Percentiles rank a stretch among this genome's conserved stretches.
Evolutionary conservation across 1,139 yeast species (phyloP).

Genomic region (Candida tropicalis): DNA sequence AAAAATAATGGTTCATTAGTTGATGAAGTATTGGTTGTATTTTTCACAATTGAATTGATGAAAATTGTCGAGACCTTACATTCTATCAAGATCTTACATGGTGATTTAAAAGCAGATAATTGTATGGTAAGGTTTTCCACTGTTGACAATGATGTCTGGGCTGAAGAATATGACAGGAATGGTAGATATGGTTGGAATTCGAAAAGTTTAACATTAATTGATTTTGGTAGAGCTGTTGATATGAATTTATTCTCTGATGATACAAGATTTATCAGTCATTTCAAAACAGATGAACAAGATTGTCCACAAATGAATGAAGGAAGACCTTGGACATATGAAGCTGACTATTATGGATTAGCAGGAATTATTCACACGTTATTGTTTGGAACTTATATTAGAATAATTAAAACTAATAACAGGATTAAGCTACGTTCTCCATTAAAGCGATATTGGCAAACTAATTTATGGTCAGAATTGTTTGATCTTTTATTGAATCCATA

Average conservation of each 20-base stretch:
- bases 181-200: conserved; percentile 51
- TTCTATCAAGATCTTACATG: conserved; percentile 69
- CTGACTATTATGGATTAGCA: conserved; percentile 86
- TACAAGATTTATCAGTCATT: conserved; percentile 59
- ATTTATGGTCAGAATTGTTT: conserved; percentile 71
- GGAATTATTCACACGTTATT: conserved; percentile 72
- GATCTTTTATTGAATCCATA: conserved; percentile 65
- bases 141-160: conserved; percentile 20
- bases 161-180: conserved; percentile 30
- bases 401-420: conserved; percentile 29
- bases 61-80: conserved; percentile 67
- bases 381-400: conserved; percentile 65
- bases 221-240: conserved; percentile 85
- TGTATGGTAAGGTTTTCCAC: conserved; percentile 68
- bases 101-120: conserved; percentile 85
- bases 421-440: conserved; percentile 47
- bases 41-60: conserved; percentile 64
- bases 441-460: conserved; percentile 79
- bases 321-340: conserved; percentile 75
- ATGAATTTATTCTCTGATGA: conserved; percentile 54
- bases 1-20: conserved; percentile 31
- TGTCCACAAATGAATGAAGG: conserved; percentile 72
- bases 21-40: conserved; percentile 69
- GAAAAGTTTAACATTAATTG: conserved; percentile 69
- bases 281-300: conserved; percentile 73